A percentile compares a stretch with the other conserved stretches of the same genome.
Conservation (phyloP, 495 filamentous ascomycete species). For the Xylaria longipes region DNA sequence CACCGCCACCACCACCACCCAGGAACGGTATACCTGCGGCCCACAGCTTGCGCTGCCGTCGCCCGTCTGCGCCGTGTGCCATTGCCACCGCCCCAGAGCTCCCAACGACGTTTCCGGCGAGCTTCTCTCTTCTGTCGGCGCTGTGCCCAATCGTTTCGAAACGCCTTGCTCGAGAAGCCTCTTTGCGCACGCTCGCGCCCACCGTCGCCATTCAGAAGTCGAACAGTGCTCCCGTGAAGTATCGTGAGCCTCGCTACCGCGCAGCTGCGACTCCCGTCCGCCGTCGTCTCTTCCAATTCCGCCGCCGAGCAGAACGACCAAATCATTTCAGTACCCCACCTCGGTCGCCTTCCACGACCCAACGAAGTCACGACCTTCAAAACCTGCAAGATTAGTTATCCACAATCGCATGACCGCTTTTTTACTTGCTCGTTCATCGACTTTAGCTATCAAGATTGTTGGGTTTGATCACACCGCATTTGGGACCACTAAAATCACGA, state of each 20-base stretch:
- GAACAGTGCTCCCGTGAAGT: conserved; percentile 21
- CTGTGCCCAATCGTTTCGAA: conserved; percentile 10
- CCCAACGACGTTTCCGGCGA: conserved; percentile 13
- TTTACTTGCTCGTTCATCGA: conserved; percentile 11
- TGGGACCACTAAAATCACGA: conserved; percentile 4
- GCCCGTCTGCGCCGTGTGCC: conserved; percentile 15
- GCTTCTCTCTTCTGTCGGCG: conserved; percentile 8
- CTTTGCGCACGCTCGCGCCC: conserved; percentile 25
- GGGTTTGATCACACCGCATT: not conserved
- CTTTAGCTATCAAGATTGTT: conserved; percentile 7
- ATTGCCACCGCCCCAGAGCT: conserved; percentile 20
- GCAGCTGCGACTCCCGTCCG: conserved; percentile 27
- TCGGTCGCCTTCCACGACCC: conserved; percentile 1
- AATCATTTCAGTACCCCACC: conserved; percentile 21
- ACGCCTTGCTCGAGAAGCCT: conserved; percentile 24
- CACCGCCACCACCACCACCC: conserved; percentile 6
- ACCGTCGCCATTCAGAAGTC: conserved; percentile 31
- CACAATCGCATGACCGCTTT: conserved; percentile 6
- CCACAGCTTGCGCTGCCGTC: conserved; percentile 24
- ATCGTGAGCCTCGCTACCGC: conserved; percentile 35
- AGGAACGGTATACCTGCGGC: conserved; percentile 14
- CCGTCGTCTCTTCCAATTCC: conserved; percentile 3
- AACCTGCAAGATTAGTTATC: not conserved
- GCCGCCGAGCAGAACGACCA: conserved; percentile 3
- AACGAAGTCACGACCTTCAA: conserved; percentile 21